Evolutionary conservation across 495 filamentous ascomycete species (phyloP).

Genomic region (Penicillium desertorum): DNA sequence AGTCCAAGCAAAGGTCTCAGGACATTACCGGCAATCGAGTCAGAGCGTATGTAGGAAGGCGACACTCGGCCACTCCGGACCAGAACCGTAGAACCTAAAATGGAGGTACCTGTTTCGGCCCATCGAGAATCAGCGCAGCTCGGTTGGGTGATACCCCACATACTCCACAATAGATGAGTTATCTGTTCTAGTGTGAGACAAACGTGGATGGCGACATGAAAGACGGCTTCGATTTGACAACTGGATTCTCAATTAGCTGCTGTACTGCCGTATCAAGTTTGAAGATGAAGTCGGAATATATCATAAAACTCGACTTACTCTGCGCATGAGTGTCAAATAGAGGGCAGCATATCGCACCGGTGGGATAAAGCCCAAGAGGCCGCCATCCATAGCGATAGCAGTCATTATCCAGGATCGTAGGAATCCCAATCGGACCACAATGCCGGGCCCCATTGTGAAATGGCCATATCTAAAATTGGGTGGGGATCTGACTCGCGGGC

Average conservation of each 20-base stretch:
- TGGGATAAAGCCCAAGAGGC: not conserved
- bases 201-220: not conserved
- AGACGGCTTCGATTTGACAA: not conserved
- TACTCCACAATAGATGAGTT: not conserved
- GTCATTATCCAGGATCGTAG: not conserved
- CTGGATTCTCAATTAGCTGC: not conserved
- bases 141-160: not conserved
- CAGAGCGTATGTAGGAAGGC: not conserved
- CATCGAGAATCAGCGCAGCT: conserved; percentile 1
- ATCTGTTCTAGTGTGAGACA: not conserved
- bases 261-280: not conserved
- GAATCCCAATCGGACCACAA: conserved; percentile 4
- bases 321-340: not conserved
- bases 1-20: not conserved
- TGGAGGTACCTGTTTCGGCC: conserved; percentile 6
- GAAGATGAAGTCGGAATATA: not conserved
- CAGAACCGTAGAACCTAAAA: not conserved
- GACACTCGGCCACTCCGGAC: conserved; percentile 1
- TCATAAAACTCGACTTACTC: not conserved
- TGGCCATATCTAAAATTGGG: conserved; percentile 9
- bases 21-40: not conserved
- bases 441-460: not conserved
- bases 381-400: not conserved
- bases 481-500: conserved; percentile 24
- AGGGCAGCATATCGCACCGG: not conserved